Conservation (phyloP, 306 rosid species). For the Cicer arietinum region DNA sequence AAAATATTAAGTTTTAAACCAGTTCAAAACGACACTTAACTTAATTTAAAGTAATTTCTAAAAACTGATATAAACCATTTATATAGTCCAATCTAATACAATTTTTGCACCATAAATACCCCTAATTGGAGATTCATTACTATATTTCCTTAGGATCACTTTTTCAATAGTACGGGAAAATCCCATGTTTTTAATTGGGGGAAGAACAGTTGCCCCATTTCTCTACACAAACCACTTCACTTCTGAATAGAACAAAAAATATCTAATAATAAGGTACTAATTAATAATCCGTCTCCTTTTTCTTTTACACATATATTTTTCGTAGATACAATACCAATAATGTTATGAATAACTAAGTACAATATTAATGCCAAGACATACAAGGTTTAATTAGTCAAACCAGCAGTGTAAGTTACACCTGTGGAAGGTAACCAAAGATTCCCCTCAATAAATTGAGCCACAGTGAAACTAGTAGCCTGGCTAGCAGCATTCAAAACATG, state of each 20-base stretch:
- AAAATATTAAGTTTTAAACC: no score
- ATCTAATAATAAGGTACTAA: not conserved
- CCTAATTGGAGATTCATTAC: no score
- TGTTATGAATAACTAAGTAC: constrained; percentile 27
- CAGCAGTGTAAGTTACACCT: constrained; percentile 68
- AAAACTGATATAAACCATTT: no score
- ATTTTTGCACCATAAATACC: no score
- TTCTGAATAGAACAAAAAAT: no score
- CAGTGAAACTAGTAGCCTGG: constrained; percentile 58
- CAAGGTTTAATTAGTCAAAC: constrained; percentile 46
- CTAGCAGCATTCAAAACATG: constrained; percentile 54
- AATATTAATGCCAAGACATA: not conserved
- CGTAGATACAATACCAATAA: not conserved
- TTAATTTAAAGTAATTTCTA: no score
- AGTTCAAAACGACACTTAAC: no score
- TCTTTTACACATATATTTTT: not conserved
- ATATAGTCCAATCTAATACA: no score
- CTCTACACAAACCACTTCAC: not conserved
- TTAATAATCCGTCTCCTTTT: not conserved
- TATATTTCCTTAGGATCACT: no score
- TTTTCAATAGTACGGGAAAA: no score
- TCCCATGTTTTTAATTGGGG: no score
- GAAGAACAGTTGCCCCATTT: no score
- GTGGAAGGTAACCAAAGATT: constrained; percentile 80
- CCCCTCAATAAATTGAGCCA: constrained; percentile 73